These are phyloP conservation scores for Phyllachora maydis DNA, from an alignment of 2,329 filamentous ascomycete species.

Conservation along the genomic window DNA sequence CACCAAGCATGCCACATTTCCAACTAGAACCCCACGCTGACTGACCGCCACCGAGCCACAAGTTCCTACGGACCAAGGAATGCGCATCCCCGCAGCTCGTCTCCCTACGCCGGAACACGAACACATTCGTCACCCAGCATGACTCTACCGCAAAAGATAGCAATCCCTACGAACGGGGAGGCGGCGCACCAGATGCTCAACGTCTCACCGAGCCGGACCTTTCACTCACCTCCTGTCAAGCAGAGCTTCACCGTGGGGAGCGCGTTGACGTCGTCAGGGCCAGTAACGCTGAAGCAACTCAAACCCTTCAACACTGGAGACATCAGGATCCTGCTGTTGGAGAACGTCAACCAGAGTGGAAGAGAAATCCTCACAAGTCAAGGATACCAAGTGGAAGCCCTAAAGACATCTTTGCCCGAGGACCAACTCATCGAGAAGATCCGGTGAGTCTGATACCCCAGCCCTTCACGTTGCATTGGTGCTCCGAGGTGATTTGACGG, in stretches of 20 bases:
- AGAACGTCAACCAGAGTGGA: conserved; percentile 89
- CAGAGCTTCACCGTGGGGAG: conserved; percentile 21
- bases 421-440: conserved; percentile 96
- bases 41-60: too few relatives aligned
- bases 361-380: conserved; percentile 63
- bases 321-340: conserved; percentile 86
- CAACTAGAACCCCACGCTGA: too few relatives aligned
- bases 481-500: conserved; percentile 5
- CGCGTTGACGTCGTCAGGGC: conserved; percentile 16
- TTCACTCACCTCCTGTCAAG: conserved; percentile 53
- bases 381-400: conserved; percentile 86
- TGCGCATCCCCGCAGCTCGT: too few relatives aligned
- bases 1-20: too few relatives aligned
- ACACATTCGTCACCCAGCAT: too few relatives aligned
- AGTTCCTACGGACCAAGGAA: too few relatives aligned
- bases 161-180: too few relatives aligned
- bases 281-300: conserved; percentile 46
- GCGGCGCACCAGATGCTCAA: conserved; percentile 44
- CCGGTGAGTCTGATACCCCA: conserved; percentile 30
- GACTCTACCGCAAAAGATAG: too few relatives aligned
- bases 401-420: conserved; percentile 79
- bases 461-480: conserved; percentile 5
- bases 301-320: conserved; percentile 94
- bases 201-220: conserved; percentile 53
- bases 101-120: too few relatives aligned